Conservation (phyloP, 306 rosid species). For the Vigna mungo region DNA sequence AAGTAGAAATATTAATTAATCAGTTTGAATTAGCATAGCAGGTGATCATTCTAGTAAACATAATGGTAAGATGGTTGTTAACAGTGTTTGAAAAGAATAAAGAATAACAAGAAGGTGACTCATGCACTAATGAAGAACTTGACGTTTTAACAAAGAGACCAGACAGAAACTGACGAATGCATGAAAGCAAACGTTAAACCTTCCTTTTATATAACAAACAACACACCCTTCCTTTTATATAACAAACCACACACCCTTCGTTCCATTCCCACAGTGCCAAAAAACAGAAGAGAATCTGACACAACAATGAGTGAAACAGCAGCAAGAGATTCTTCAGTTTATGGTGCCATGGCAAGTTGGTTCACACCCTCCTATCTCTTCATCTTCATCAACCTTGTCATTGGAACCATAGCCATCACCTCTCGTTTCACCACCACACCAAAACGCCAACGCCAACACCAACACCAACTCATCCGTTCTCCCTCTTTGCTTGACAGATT, state of each 20-base stretch:
- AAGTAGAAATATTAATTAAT: neutral
- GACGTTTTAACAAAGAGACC: constrained; percentile 11
- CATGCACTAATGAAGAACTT: neutral
- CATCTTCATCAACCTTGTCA: constrained; percentile 73
- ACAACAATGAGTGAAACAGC: neutral
- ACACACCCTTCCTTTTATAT: neutral
- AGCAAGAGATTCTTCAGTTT: constrained; percentile 19
- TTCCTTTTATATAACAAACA: neutral
- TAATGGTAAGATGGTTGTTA: neutral
- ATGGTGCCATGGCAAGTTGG: constrained; percentile 51
- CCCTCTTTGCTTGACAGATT: constrained; percentile 60
- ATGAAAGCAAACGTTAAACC: constrained; percentile 13
- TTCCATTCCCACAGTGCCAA: neutral
- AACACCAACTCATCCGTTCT: constrained; percentile 43
- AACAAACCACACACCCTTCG: neutral
- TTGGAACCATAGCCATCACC: constrained; percentile 60
- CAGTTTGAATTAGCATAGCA: neutral
- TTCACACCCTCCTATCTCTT: constrained; percentile 68
- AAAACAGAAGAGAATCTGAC: neutral
- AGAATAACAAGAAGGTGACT: neutral
- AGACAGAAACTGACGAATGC: constrained; percentile 7
- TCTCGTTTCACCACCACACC: constrained; percentile 48
- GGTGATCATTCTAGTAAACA: neutral
- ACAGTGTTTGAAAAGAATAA: neutral
- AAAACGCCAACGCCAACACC: constrained; percentile 4